Conservation (phyloP, 2,329 filamentous ascomycete genomes). For the Chaetomium sp. region DNA sequence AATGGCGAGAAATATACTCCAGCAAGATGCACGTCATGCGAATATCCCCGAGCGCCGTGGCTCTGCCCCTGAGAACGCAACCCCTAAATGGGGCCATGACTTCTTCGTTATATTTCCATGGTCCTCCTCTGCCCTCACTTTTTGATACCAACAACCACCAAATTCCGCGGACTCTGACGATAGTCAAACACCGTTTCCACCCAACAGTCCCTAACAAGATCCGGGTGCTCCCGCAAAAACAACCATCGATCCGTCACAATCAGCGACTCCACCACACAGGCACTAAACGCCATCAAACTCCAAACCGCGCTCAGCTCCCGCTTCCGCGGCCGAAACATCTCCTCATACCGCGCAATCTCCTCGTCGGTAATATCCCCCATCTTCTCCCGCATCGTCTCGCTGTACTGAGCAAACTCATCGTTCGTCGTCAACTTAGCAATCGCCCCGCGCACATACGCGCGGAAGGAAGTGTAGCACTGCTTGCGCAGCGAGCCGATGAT, state of each 20-base stretch:
- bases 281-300: conserved; percentile 95
- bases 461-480: conserved; percentile 67
- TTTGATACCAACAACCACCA: conserved; percentile 91
- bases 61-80: neutral
- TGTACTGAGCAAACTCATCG: conserved; percentile 51
- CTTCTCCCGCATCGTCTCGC: conserved; percentile 55
- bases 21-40: neutral
- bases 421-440: conserved; percentile 63
- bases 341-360: conserved; percentile 66
- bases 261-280: conserved; percentile 78
- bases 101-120: neutral
- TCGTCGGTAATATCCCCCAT: conserved; percentile 66
- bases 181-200: conserved; percentile 94
- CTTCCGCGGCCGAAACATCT: conserved; percentile 56
- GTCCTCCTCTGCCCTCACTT: conserved; percentile 13
- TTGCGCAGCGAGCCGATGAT: conserved; percentile 84
- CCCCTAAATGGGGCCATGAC: neutral
- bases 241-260: conserved; percentile 89
- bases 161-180: conserved; percentile 73
- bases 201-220: conserved; percentile 70
- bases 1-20: too few relatives aligned
- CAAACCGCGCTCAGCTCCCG: conserved; percentile 83
- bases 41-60: neutral
- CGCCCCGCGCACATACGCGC: conserved; percentile 73
- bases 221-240: conserved; percentile 71